Base-by-base conservation (phyloP, 1,284 basidiomycete species). In the Mycosarcoma mackinlayi region DNA sequence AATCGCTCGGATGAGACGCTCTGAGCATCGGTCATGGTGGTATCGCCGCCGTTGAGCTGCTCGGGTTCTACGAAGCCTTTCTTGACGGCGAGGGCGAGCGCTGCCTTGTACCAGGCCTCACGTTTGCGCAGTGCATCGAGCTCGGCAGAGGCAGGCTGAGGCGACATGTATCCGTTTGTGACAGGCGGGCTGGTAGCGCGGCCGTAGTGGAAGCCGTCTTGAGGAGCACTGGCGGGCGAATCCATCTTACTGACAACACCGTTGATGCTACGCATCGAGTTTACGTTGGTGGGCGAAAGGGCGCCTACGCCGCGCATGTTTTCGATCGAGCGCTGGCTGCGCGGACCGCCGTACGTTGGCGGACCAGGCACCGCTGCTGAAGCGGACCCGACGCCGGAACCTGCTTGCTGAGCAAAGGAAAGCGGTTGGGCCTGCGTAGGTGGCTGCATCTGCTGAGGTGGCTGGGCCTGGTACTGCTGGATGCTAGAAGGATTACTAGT, bases 51-150 rank as follows among this genome's bases (percentile, higher is more conserved):
- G 35, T 73, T 71, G 34, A 75, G 64, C 48, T 73, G 69, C 7
- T 89, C 88, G 5, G 88, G 86, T 75, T 90, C 88, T 25, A 92
- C 86, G 83, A 91, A 97, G 13, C 94, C 95, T 58, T 91, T 87
- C 57, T 89, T 88, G 28, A 88, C 86, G 0, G 94, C 94, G 76
- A 90, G 89, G 8, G 86, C 84, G 44, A 98, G 85, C 6, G 92
- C 90, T 37, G 91, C 89, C 81, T 89, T 90, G 88, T 97, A 90
- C 89, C 94, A 96, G 24, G 86, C 85, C 84, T 94, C 90, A 68
- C 92, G 88, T 78, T 89, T 90, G 85, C 88, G 89, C 75, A 91
- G 83, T 31, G 85, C 85, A 69, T 94, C 93, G 30, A 94, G 81
- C 79, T 95, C 94, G 27, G 86, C 60, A 13, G 51, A 37, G 4